Evolutionary conservation across 257 asterid genomes (phyloP), one percentile per base, ranked within the genome.

Genomic region (Lantana camara): DNA sequence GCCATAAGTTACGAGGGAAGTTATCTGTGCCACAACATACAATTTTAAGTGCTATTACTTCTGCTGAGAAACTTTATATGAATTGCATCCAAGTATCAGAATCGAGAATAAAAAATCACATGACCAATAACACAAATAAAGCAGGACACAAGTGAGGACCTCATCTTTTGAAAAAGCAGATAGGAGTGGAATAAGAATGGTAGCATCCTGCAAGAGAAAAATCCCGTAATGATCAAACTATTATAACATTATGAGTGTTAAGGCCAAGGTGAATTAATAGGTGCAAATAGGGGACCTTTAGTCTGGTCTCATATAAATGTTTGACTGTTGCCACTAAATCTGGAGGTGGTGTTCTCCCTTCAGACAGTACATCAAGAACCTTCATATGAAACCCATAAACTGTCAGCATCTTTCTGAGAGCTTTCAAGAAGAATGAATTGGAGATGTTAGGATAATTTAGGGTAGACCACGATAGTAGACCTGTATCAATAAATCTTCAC

Each of bases 161-260:
- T 94, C 99, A 34, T 83, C 85, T 82, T 79, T 90, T 22, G 99
- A 84, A 83, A 88, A 90, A 44, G 96, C 91, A 4, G 99, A 83
- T 34, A 94, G 70, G 55, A 94, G 70, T 44, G 99, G 99, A 55
- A 94, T 86, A 72, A 94, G 99, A 72, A 94, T 82, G 62, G 89
- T 52, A 68, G 97, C 97, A 76, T 94, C 99, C 99, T 94, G 90
- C 84, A 78, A 68, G 48, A 78, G 59, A 75, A 69, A 49, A 44
- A 75, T 15, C 57, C 38, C 24, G n/a, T 62, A 34, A 76, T 50
- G 66, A 74, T 60, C 66, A 61, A 22, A 64, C 37, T 38, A 60
- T 61, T 21, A 51, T 34, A 54, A 52, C 64, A 53, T 24, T 46
- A 51, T 29, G 32, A 62, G 57, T 53, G 53, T 70, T 15, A 60